Evolutionary conservation across 1,284 basidiomycete genomes (phyloP).

Genomic region (Cryptococcus sp.): DNA sequence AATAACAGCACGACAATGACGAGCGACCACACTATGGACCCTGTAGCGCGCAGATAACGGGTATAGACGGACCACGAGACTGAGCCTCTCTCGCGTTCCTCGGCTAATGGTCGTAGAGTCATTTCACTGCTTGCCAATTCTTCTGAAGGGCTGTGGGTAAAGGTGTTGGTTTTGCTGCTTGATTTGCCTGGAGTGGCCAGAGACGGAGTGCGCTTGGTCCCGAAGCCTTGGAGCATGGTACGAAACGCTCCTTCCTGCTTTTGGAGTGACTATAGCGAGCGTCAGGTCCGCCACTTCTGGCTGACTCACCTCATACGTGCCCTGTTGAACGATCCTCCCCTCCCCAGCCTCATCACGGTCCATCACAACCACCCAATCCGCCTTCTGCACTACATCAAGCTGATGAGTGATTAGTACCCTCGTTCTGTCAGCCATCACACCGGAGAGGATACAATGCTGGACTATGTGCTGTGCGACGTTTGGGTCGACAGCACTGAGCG

Average conservation of each 20-base stretch:
- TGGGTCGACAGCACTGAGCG: constrained; percentile 69
- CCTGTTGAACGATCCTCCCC: constrained; percentile 33
- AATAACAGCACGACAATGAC: constrained; percentile 20
- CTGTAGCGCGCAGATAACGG: constrained; percentile 25
- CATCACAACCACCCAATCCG: constrained; percentile 35
- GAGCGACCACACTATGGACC: constrained; percentile 16
- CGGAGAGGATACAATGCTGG: constrained; percentile 63
- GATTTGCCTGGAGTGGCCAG: too few relatives aligned
- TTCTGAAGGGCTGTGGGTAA: too few relatives aligned
- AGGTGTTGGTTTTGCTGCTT: too few relatives aligned
- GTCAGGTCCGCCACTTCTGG: neutral
- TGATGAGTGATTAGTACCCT: constrained; percentile 71
- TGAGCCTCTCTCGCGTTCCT: constrained; percentile 40
- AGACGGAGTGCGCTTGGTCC: neutral
- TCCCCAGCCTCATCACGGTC: constrained; percentile 17
- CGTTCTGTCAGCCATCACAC: constrained; percentile 64
- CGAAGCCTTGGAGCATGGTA: neutral
- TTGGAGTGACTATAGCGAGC: neutral
- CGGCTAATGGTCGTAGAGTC: constrained; percentile 43
- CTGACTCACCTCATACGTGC: constrained; percentile 37
- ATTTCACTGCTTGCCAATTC: too few relatives aligned
- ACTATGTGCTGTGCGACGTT: constrained; percentile 42
- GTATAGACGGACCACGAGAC: constrained; percentile 33
- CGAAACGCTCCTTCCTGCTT: neutral
- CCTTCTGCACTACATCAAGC: constrained; percentile 60